Base-by-base conservation (phyloP, 441 rosid species). In the Erodium texanum region DNA sequence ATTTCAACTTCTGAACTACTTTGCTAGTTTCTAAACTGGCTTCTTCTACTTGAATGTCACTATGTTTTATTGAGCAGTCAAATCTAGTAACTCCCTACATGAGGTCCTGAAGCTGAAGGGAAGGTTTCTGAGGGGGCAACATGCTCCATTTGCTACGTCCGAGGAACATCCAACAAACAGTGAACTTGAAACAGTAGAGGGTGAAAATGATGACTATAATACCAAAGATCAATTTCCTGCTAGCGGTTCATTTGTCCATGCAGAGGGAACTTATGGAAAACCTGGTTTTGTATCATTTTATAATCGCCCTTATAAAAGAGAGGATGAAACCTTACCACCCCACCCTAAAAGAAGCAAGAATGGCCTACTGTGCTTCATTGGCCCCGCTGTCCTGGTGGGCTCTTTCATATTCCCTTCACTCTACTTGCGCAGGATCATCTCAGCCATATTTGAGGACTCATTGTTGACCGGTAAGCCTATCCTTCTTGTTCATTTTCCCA, bases 381-480 rank as follows among this genome's bases (percentile, higher is more conserved):
- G 98, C 77, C 99, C 98, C 41, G 81, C 92, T 24, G 90, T 90
- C 79, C 89, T 92, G 50, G 99, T 94, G 62, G 84, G 93, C 22
- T 92, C 99, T 66, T 94, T 94, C 80, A 82, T 90, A 77, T 73
- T 92, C 69, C 98, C 99, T 23, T 89, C 97, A 1, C 82, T 94
- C 67, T 92, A 88, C 78, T 79, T 94, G 72, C 82, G 98, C 59
- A 79, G 73, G 70, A 80, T 94, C 62, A 84, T 92, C 72, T 87
- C 96, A 18, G 79, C 85, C 38, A 77, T 89, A 66, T 94, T 92
- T 69, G 99, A 89, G 82, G 98, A 93, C 82, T 92, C 96, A 66
- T 79, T 94, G 71, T 85, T 88, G 78, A 92, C 98, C 80, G 98
- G 97, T 89, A 52, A 62, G 59, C 58, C 20, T 50, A 15, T n/a